These are phyloP conservation scores for Lecanicillium sp. DNA, from an alignment of 2,329 filamentous ascomycete species.

Conservation along the genomic window DNA sequence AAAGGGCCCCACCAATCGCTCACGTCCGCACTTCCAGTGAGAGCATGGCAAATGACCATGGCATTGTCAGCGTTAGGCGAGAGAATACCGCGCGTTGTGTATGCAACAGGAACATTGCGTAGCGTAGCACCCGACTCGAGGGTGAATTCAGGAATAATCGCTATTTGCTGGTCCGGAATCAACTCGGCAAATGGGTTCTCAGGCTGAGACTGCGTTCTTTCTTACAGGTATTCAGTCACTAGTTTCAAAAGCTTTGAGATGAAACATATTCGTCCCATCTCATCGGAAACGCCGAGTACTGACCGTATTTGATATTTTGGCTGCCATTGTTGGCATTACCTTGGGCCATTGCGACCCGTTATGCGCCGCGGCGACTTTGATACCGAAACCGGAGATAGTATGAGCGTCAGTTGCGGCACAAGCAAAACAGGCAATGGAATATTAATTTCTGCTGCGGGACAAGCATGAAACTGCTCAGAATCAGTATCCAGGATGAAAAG, in stretches of 20 bases:
- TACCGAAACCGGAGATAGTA: too few species aligned
- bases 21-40: constrained; percentile 80
- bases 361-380: too few species aligned
- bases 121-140: constrained; percentile 87
- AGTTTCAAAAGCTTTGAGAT: too few species aligned
- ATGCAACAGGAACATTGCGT: constrained; percentile 64
- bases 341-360: neutral
- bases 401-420: too few species aligned
- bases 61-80: constrained; percentile 53
- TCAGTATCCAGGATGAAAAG: too few species aligned
- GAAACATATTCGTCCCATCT: too few species aligned
- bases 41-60: constrained; percentile 74
- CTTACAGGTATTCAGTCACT: constrained; percentile 57
- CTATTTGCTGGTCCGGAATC: constrained; percentile 82
- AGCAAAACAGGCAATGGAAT: too few species aligned
- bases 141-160: constrained; percentile 78
- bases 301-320: constrained; percentile 7
- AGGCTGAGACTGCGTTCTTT: constrained; percentile 60
- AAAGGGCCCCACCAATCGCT: constrained; percentile 84
- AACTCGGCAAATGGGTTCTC: constrained; percentile 86
- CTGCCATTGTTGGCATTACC: constrained; percentile 5
- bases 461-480: too few species aligned
- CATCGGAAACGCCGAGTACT: neutral
- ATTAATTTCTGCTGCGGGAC: too few species aligned
- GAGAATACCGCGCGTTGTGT: constrained; percentile 56